A percentile compares a stretch with the other conserved stretches of the same genome.
Evolutionary conservation across 164 flowering plant species (phyloP).

Genomic region (Stephania cephalantha): DNA sequence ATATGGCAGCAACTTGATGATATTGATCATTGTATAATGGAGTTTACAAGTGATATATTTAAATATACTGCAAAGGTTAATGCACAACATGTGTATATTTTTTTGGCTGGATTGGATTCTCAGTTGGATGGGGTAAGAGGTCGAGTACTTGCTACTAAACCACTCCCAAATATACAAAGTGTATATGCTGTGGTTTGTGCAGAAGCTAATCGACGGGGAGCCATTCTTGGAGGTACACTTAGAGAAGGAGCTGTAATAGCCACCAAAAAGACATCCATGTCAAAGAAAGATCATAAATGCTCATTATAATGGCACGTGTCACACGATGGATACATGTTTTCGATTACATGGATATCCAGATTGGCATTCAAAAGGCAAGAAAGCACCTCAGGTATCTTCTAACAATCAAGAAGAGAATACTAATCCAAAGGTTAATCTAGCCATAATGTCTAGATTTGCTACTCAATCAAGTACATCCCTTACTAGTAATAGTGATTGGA

Average conservation of each 20-base stretch:
- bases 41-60: neutral
- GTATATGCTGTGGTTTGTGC: slow-evolving; percentile 1
- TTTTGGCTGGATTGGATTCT: slow-evolving; percentile 2
- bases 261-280: neutral
- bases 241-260: slow-evolving; percentile 1
- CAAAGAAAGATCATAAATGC: neutral
- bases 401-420: too few species aligned
- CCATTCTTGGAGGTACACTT: slow-evolving; percentile 1
- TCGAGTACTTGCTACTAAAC: neutral
- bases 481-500: slow-evolving; percentile 9
- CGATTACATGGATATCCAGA: neutral
- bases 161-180: neutral
- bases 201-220: neutral
- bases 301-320: neutral
- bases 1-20: slow-evolving; percentile 17
- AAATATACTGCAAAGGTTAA: neutral
- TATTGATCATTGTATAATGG: slow-evolving; percentile 1
- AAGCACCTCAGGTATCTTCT: neutral
- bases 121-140: slow-evolving; percentile 3
- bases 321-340: neutral
- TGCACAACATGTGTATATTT: slow-evolving; percentile 1
- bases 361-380: neutral
- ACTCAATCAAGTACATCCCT: neutral
- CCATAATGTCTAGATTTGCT: slow-evolving; percentile 1
- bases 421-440: too few species aligned